Base-by-base conservation (phyloP, 441 rosid species). In the Populus hybrid region DNA sequence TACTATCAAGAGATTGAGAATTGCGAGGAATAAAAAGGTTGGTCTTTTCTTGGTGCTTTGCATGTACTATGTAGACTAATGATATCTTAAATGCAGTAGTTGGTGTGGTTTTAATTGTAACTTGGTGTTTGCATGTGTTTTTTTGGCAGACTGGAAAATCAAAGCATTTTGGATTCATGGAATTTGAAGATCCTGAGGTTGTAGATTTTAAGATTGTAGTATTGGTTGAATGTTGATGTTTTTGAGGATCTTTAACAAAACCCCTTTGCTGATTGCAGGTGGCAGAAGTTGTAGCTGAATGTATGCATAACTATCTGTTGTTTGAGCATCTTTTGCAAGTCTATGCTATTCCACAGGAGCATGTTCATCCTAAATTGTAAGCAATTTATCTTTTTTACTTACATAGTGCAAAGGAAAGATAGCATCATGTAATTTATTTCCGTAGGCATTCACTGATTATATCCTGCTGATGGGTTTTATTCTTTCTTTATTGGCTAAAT, bases 21-120 rank as follows among this genome's bases (percentile, higher is more conserved):
- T 95, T 75, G 97, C 97, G 1, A 84, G 98, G 73, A 95, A 92
- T 82, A 95, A 90, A 79, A 93, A 87, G 99, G 98, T 95, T 46
- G 3, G 77, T 20, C 50, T 40, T 5, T 69, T 65, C 30, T 11
- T 65, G 30, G 69, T 10, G 4, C 30, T 65, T n/a, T 65, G 26
- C 11, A 11, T 21, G 10, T 26, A 1, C 26, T 23, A 3, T 2
- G 68, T 65, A 10, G 68, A 21, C 10, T 65, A 35, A 21, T 54
- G 26, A 10, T 36, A 20, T n/a, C 23, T 57, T 8, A 5, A 8
- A 67, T 35, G 23, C 10, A 21, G 24, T 61, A 6, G 68, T 14
- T 72, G 70, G 18, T 54, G 8, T 28, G 74, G 3, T 40, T 75
- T 71, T 26, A 74, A 12, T 14, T 50, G 9, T 46, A 26, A 11